These are phyloP conservation scores for Wickerhamiella allomyrinae DNA, from an alignment of 805 yeast genomes.

Conservation along the genomic window DNA sequence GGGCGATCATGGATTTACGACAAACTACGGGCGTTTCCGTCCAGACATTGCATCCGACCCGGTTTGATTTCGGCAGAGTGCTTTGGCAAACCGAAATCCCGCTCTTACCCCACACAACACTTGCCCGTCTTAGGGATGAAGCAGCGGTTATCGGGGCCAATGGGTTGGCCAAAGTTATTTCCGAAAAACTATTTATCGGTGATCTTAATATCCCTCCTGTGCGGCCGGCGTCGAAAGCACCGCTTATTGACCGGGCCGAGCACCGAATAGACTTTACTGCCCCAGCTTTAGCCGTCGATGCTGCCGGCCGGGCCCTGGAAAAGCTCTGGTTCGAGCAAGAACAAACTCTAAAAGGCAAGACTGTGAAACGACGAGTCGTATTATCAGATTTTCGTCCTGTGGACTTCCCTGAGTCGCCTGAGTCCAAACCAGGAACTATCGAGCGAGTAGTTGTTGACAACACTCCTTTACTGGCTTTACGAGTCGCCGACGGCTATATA, in stretches of 20 bases:
- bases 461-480: conserved; percentile 8
- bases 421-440: conserved; percentile 3
- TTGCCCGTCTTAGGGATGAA: conserved; percentile 14
- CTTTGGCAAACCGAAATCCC: conserved; percentile 32
- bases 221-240: conserved; percentile 10
- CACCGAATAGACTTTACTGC: conserved; percentile 6
- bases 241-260: conserved; percentile 6
- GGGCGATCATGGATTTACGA: conserved; percentile 54
- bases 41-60: conserved; percentile 77
- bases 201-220: conserved; percentile 8
- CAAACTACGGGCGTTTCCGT: conserved; percentile 65
- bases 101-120: neutral
- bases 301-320: conserved; percentile 15
- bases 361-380: conserved; percentile 8
- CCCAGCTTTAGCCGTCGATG: conserved; percentile 6
- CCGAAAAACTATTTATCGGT: conserved; percentile 18
- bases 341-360: conserved; percentile 5
- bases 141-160: conserved; percentile 52
- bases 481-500: conserved; percentile 12
- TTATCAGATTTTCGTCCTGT: conserved; percentile 9
- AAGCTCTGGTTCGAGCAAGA: conserved; percentile 14
- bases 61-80: conserved; percentile 69
- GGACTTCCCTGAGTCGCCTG: neutral
- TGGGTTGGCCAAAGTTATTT: conserved; percentile 35
- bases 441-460: neutral